phyloP scores from a whole-genome alignment of 495 filamentous ascomycete species.

The Penicillium coffeae region DNA sequence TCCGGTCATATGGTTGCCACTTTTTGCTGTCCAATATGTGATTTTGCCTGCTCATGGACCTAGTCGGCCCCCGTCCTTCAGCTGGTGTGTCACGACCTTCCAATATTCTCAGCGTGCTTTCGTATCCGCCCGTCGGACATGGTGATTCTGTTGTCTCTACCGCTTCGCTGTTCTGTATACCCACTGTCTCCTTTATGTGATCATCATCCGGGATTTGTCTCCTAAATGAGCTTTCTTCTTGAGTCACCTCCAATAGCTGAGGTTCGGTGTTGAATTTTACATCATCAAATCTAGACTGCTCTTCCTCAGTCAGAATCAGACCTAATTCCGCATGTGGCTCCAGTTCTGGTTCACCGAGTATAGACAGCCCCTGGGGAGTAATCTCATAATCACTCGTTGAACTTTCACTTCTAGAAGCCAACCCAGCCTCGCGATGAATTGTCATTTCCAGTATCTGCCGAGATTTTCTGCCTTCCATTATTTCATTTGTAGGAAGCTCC shows the following conservation, averaged over 20 bases:
- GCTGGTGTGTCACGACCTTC: background rate
- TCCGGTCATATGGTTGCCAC: background rate
- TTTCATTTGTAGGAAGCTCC: background rate
- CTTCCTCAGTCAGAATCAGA: background rate
- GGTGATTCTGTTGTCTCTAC: background rate
- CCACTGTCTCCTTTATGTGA: background rate
- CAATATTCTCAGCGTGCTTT: background rate
- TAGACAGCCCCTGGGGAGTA: too few relatives aligned
- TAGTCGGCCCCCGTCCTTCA: background rate
- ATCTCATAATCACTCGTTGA: background rate
- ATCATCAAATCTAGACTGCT: background rate
- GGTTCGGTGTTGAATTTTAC: background rate
- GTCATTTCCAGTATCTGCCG: too few relatives aligned
- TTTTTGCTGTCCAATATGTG: background rate
- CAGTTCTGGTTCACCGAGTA: too few relatives aligned
- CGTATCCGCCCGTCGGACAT: background rate
- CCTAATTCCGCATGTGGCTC: background rate
- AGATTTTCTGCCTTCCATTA: background rate
- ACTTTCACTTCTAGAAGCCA: background rate
- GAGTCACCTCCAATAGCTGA: background rate
- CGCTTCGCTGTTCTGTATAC: background rate
- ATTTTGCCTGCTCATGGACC: background rate
- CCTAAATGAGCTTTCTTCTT: too few relatives aligned
- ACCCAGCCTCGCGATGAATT: background rate
- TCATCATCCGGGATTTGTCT: background rate